Conservation (phyloP, 192 early-diverging fungal species). For the Coemansia sp. region DNA sequence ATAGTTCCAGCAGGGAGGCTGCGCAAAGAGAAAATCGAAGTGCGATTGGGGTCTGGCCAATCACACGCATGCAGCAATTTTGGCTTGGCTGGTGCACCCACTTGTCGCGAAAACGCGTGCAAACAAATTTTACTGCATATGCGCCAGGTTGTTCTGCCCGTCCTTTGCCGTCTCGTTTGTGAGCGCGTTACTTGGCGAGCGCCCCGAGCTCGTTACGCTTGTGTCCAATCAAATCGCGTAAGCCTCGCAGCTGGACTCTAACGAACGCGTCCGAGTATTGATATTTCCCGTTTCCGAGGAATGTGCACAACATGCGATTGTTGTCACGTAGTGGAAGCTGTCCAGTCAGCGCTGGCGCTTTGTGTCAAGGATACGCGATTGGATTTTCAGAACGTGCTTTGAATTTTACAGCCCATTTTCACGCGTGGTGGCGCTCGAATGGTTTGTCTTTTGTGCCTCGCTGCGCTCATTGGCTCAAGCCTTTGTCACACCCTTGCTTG, state of each 20-base stretch:
- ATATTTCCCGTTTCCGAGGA: neutral
- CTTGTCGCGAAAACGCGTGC: slow-evolving; percentile 7
- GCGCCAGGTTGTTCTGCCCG: neutral
- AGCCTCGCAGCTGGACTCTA: neutral
- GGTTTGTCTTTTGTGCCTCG: neutral
- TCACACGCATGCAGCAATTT: slow-evolving; percentile 6
- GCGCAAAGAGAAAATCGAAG: slow-evolving; percentile 19
- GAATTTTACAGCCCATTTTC: neutral
- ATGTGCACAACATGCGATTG: neutral
- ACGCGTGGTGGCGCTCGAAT: neutral
- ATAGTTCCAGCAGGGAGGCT: slow-evolving; percentile 7
- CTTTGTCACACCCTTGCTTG: neutral
- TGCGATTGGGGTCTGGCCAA: slow-evolving; percentile 15
- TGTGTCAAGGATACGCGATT: slow-evolving; percentile 7
- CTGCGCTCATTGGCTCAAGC: slow-evolving; percentile 6
- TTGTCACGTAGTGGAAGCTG: neutral
- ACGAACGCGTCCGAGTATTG: neutral
- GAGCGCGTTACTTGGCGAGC: neutral
- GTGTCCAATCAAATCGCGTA: slow-evolving; percentile 6
- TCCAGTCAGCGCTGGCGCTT: slow-evolving; percentile 3
- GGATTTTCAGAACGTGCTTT: slow-evolving; percentile 3
- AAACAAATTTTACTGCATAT: neutral
- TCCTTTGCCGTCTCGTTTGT: neutral
- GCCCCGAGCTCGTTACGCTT: neutral
- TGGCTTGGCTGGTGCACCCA: neutral